Conservation (phyloP, 2,329 filamentous ascomycete species). For the Ceratocystiopsis sp. region DNA sequence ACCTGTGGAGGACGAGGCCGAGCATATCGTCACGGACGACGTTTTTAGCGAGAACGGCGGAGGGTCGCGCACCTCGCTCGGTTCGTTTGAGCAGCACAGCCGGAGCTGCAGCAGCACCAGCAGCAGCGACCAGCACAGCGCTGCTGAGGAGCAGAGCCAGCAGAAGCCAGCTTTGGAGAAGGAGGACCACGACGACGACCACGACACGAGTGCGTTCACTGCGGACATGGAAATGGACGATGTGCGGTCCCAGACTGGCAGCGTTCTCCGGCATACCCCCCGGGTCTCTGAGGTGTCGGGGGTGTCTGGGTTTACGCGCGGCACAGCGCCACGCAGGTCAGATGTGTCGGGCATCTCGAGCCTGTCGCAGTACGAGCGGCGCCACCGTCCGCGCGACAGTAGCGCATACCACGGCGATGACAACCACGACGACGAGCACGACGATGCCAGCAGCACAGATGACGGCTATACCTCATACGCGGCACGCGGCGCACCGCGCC, state of each 20-base stretch:
- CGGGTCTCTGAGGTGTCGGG: not conserved
- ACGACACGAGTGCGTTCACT: constrained; percentile 1
- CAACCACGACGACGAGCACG: constrained; percentile 26
- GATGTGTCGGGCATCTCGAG: constrained; percentile 33
- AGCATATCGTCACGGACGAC: constrained; percentile 35
- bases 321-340: constrained; percentile 22
- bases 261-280: constrained; percentile 4
- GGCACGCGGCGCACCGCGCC: constrained; percentile 36
- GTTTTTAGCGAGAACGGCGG: constrained; percentile 40
- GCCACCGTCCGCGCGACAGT: constrained; percentile 18
- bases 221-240: too few relatives aligned
- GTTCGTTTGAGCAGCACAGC: constrained; percentile 23
- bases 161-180: constrained; percentile 11
- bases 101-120: constrained; percentile 7
- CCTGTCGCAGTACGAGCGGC: constrained; percentile 34
- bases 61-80: constrained; percentile 33
- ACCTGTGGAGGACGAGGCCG: constrained; percentile 27
- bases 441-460: constrained; percentile 16
- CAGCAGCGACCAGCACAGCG: not conserved
- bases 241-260: constrained; percentile 10
- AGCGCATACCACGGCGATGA: constrained; percentile 10
- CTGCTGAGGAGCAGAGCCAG: constrained; percentile 2
- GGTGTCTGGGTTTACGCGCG: not conserved
- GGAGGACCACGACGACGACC: constrained; percentile 3
- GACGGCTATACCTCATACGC: constrained; percentile 35